phyloP scores from a whole-genome alignment of 2,329 filamentous ascomycete genomes.

The Rutstroemia sp. region DNA sequence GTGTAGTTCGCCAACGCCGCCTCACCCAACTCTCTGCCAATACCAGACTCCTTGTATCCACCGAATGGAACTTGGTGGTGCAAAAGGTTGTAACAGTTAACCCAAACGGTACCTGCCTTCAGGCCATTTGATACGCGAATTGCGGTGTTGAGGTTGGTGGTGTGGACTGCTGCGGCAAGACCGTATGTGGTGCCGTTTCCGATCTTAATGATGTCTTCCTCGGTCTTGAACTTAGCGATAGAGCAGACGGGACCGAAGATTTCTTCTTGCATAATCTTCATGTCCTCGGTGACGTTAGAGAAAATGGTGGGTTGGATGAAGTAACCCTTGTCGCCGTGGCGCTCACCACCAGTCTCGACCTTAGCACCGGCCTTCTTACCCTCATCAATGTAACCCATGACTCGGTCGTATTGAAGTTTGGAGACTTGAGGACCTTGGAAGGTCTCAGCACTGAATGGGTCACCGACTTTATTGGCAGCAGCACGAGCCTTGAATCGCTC shows the following conservation, averaged over 20 bases:
- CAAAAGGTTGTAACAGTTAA: slow-evolving; percentile 55
- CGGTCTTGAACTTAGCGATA: slow-evolving; percentile 63
- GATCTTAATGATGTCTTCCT: slow-evolving; percentile 56
- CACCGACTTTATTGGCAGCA: slow-evolving; percentile 55
- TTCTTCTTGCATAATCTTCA: slow-evolving; percentile 70
- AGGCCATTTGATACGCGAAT: slow-evolving; percentile 57
- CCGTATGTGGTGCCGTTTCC: slow-evolving; percentile 60
- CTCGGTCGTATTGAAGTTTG: slow-evolving; percentile 61
- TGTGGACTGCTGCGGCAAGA: slow-evolving; percentile 62
- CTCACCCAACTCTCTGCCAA: slow-evolving; percentile 69
- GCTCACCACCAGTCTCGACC: slow-evolving; percentile 57
- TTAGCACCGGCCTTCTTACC: slow-evolving; percentile 60
- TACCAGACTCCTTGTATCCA: slow-evolving; percentile 72
- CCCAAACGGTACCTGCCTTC: slow-evolving; percentile 44
- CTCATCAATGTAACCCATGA: slow-evolving; percentile 58
- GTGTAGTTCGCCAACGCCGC: slow-evolving; percentile 61
- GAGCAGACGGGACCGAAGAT: slow-evolving; percentile 69
- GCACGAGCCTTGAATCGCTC: slow-evolving; percentile 58
- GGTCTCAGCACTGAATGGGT: slow-evolving; percentile 57
- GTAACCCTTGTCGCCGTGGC: slow-evolving; percentile 59
- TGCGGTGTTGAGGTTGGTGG: slow-evolving; percentile 59
- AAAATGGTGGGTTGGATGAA: slow-evolving; percentile 72
- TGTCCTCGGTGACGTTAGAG: slow-evolving; percentile 60
- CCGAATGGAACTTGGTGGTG: slow-evolving; percentile 62
- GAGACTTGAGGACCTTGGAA: slow-evolving; percentile 69